Evolutionary conservation across 164 flowering plant genomes (phyloP), one percentile per base, ranked within the genome.

Genomic region (Akebia trifoliata): DNA sequence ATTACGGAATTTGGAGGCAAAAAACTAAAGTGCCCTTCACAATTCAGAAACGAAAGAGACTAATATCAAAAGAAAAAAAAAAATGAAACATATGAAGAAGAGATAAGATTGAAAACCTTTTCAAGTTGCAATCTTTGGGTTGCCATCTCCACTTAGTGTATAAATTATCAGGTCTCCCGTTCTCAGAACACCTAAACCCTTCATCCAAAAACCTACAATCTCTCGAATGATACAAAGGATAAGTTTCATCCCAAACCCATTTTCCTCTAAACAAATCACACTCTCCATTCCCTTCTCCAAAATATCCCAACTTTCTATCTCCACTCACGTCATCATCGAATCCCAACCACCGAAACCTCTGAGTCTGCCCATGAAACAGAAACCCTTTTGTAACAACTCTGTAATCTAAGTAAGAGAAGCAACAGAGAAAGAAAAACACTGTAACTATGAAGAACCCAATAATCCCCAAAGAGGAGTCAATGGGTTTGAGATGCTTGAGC

Each of bases 121-220:
- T 97, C 76, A 93, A 74, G 73, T 87, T 81, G 74, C 98, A 90
- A 63, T 65, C 55, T 47, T 58, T 85, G 22, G 98, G 98, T 46
- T 93, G 97, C 98, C 98, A 93, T 50, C 97, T 74, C 97, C 94
- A 93, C 60, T 90, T 85, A 43, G 87, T 90, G 67, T 81, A 88
- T 64, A 80, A 79, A 26, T 60, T 62, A 72, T 91, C 97, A 42
- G 79, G 88, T 46, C 97, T 70, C 2, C 97, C 91, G 70, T 84
- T 82, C 59, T 86, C 94, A 32, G 72, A 56, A 42, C 94, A 89
- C 52, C 96, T 67, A 74, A 88, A 88, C 17, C 96, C 96, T 0
- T 59, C 71, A 73, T 88, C 96, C 62, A 88, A 14, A 57, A 84
- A 78, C n/a, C 57, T 61, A 57, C 96, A 88, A 76, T 78, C 81